Percentiles rank a stretch among this genome's conserved stretches.
Evolutionary conservation across 2,329 filamentous ascomycete species (phyloP).

Genomic region (Botrytis pseudocinerea): DNA sequence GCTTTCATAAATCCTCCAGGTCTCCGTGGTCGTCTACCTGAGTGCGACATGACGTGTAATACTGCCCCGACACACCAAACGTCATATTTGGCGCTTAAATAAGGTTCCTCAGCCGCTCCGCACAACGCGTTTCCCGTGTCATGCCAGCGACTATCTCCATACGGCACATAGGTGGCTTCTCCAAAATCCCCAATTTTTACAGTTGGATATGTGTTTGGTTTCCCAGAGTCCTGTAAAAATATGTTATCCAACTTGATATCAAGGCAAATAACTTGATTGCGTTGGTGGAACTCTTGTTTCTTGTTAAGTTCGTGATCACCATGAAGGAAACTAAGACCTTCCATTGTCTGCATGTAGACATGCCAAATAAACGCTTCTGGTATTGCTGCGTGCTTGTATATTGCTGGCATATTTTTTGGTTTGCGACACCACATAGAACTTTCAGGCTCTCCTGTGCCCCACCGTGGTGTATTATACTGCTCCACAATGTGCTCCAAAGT

Average conservation of each 20-base stretch:
- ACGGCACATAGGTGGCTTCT: constrained; percentile 5
- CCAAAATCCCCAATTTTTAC: constrained; percentile 22
- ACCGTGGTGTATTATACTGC: background rate
- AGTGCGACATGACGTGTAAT: background rate
- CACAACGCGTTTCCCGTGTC: background rate
- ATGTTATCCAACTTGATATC: constrained; percentile 20
- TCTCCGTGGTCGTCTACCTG: background rate
- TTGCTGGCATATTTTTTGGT: background rate
- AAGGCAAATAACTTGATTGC: background rate
- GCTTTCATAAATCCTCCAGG: too few relatives aligned
- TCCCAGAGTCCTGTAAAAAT: background rate
- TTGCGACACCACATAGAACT: fast-evolving
- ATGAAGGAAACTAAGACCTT: constrained; percentile 11
- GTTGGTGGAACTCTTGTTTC: background rate
- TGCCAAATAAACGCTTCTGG: constrained; percentile 22
- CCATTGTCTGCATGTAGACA: background rate
- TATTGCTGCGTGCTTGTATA: constrained; percentile 8
- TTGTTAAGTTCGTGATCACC: constrained; percentile 5
- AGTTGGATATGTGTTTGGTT: background rate
- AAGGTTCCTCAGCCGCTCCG: background rate
- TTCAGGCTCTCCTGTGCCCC: background rate
- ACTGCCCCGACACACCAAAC: background rate
- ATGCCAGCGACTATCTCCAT: background rate
- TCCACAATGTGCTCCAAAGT: background rate
- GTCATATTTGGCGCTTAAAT: constrained; percentile 11